Base-by-base conservation (phyloP, 371 early-diverging fungal species). In the Paraphysoderma sedebokerense region DNA sequence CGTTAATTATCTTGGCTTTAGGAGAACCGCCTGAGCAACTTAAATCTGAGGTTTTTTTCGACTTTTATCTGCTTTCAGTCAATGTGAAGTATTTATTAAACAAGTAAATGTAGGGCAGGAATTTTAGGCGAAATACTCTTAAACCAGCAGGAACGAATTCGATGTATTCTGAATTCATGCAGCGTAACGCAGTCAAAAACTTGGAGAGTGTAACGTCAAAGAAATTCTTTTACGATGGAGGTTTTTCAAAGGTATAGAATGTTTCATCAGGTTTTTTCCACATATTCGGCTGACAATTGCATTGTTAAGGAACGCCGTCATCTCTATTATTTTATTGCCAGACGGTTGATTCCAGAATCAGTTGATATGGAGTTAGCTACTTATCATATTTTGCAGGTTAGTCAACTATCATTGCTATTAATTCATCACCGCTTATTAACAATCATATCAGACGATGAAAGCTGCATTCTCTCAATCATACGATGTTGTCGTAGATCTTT, bases 301-400 rank as follows among this genome's bases (percentile, higher is more conserved):
- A n/a, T n/a, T n/a, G 11, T 34, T 19, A 19, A 73, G 26, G 68
- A 75, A 9, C 67, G 63, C 27, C 59, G 81, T 44, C 83, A 84
- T 0, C 83, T 92, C 9, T 69, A 87, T 44, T 92, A 90, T 60
- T 80, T 77, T 54, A 82, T 92, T 45, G 73, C 79, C 27, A 72
- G 89, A 38, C 69, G 85, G 31, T 57, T 92, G 24, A 63, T 74
- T 47, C 65, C 79, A 34, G 83, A 87, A 30, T 69, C 68, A 33
- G 67, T 83, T 34, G 89, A 92, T 62, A 81, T 89, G 63, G 87
- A 90, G 27, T 56, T 85, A 15, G 59, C 88, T 30, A 75, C 79
- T 50, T 72, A 78, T 51, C 75, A 77, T 46, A 60, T 81, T 32
- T 63, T 85, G 51, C 79, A 81, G 55, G 79, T 75, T 65, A 61